Base-by-base conservation (phyloP, 106 monocot species). In the Allium fistulosum region DNA sequence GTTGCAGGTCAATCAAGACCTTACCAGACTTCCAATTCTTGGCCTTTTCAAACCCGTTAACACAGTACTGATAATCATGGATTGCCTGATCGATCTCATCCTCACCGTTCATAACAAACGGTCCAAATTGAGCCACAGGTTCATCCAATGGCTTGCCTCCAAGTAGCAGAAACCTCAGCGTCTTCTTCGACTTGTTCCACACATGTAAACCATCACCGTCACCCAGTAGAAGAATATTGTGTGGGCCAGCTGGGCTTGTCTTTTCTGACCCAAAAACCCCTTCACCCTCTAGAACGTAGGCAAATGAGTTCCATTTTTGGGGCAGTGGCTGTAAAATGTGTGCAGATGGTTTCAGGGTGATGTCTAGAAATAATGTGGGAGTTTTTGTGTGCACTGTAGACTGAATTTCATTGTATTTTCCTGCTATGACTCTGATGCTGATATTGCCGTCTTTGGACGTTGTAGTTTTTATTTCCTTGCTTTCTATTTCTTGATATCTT, bases 1-100 rank as follows among this genome's bases (percentile, higher is more conserved):
- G 53, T 17, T 70, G 64, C 16, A 77, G 9, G 14, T 26, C 74
- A 22, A 61, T 46, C 53, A 78, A 16, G 3, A 69, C 73, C 56
- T 75, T 37, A 37, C 37, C 78, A 28, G 94, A 90, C 45, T 46
- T 87, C 95, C 91, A 95, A 17, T 82, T 72, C 67, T 57, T 66
- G 68, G 95, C 95, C 65, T 91, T 88, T 83, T 95, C 95, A 68
- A 91, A 95, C 26, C 95, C 95, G 64, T 95, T 95, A 55, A 56
- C 68, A 58, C 53, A 85, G 11, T 65, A 58, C 49, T 79, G 79
- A 62, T 81, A 95, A 68, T 95, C 95, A 26, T 81, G 73, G 50
- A 88, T 61, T 4, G 95, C 70, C 73, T 69, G 74, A 62, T 91
- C 78, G 48, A 95, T 95, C 88, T 91, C 95, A 27, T 81, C 83